Evolutionary conservation across 2,329 filamentous ascomycete species (phyloP).

Genomic region (Pseudocercospora musae): DNA sequence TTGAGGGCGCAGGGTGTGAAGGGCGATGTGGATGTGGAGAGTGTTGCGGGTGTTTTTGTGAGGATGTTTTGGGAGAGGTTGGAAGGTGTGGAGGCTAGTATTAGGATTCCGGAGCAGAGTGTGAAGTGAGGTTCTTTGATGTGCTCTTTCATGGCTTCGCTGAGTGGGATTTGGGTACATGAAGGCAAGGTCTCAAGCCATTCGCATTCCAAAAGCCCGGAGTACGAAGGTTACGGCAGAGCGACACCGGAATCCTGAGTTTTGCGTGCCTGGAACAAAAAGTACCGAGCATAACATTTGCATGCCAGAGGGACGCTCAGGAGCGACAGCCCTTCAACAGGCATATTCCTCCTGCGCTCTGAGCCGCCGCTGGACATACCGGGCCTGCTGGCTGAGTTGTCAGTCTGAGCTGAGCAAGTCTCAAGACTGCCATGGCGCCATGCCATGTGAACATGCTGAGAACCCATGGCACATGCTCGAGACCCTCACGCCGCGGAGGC

Average conservation of each 20-base stretch:
- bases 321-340: background rate
- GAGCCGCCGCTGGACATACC: too few relatives aligned
- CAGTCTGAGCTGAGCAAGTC: background rate
- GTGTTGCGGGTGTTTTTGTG: constrained; percentile 43
- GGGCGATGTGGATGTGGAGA: constrained; percentile 34
- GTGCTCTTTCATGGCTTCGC: background rate
- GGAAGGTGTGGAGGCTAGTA: constrained; percentile 27
- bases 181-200: background rate
- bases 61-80: constrained; percentile 35
- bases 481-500: background rate
- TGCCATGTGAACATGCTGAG: background rate
- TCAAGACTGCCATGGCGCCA: background rate
- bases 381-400: background rate
- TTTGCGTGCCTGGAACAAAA: background rate
- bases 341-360: background rate
- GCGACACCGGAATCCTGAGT: background rate
- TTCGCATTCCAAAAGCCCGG: background rate
- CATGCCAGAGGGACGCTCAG: background rate
- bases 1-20: constrained; percentile 55
- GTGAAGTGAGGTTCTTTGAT: background rate
- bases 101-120: constrained; percentile 20
- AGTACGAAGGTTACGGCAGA: background rate
- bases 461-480: background rate
- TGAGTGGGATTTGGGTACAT: background rate
- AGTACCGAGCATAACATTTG: background rate